Conservation (phyloP, 2,329 filamentous ascomycete genomes). For the Arthrobotrys conoides region DNA sequence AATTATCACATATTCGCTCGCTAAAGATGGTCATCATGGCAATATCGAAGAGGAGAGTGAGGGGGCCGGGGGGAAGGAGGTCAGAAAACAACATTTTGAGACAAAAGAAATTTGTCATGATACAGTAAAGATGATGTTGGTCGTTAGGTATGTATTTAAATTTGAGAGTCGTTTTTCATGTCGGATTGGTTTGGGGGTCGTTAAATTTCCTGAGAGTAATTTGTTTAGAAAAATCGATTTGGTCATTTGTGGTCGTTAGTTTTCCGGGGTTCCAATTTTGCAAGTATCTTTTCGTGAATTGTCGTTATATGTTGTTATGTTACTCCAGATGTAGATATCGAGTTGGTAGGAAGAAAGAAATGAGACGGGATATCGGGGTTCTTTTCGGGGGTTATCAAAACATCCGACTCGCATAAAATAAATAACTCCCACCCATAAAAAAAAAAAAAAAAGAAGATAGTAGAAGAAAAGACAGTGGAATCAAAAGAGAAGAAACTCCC, state of each 20-base stretch:
- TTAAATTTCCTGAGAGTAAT: no score
- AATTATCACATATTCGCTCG: constrained; percentile 8
- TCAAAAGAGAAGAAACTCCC: constrained; percentile 11
- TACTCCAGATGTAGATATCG: not conserved
- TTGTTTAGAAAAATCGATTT: not conserved
- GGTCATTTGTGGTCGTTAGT: not conserved
- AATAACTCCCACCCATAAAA: not conserved
- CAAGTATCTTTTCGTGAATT: not conserved
- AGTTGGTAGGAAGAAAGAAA: constrained; percentile 6
- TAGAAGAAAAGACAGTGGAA: not conserved
- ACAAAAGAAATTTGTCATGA: not conserved
- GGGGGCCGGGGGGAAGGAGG: no score
- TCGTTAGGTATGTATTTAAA: not conserved
- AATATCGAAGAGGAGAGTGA: not conserved
- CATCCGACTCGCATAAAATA: constrained; percentile 1
- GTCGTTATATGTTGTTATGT: constrained; percentile 12
- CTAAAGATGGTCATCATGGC: constrained; percentile 22
- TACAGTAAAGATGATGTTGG: not conserved
- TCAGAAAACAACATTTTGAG: no score
- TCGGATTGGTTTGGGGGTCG: no score
- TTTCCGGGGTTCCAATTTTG: not conserved
- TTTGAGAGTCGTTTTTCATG: not conserved
- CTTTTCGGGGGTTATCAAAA: constrained; percentile 3
- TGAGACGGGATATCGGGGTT: not conserved
- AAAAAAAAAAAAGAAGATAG: not conserved